A percentile compares a stretch with the other conserved stretches of the same genome.
phyloP scores from a whole-genome alignment of 1,284 basidiomycete genomes.

The Rhodotorula sp. region DNA sequence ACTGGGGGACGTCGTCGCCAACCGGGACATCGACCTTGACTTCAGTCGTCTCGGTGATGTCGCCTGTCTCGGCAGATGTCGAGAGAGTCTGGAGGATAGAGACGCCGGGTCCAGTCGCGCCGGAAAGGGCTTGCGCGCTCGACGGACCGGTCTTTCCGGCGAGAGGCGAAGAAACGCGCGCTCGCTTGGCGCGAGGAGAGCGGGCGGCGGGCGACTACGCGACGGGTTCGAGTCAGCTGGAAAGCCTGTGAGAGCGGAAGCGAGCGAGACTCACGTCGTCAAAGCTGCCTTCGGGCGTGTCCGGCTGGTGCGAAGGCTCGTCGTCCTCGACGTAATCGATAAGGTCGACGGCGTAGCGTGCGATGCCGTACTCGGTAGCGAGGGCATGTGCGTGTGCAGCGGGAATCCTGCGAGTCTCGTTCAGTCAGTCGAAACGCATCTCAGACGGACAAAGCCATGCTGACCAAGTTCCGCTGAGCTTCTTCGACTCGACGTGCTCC shows the following conservation, averaged over 20 bases:
- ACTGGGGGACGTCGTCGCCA: constrained; percentile 7
- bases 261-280: constrained; percentile 23
- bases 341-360: constrained; percentile 39
- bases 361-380: constrained; percentile 42
- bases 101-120: constrained; percentile 37
- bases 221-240: background rate
- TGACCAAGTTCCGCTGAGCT: constrained; percentile 43
- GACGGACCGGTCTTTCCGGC: constrained; percentile 8
- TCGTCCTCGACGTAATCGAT: constrained; percentile 24
- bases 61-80: constrained; percentile 17
- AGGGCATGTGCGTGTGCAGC: constrained; percentile 32
- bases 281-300: constrained; percentile 1
- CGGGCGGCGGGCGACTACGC: constrained; percentile 27
- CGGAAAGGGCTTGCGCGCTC: constrained; percentile 22
- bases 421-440: too few relatives aligned
- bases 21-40: constrained; percentile 41
- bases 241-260: too few relatives aligned
- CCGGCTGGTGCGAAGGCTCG: background rate
- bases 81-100: constrained; percentile 44
- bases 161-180: constrained; percentile 33
- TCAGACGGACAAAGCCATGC: background rate
- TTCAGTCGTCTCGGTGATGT: constrained; percentile 38
- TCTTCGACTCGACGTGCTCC: constrained; percentile 38
- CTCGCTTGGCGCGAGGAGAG: constrained; percentile 38
- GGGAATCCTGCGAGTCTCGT: constrained; percentile 34